Evolutionary conservation across 805 yeast species (phyloP).

Genomic region (Barnettozyma salicaria): DNA sequence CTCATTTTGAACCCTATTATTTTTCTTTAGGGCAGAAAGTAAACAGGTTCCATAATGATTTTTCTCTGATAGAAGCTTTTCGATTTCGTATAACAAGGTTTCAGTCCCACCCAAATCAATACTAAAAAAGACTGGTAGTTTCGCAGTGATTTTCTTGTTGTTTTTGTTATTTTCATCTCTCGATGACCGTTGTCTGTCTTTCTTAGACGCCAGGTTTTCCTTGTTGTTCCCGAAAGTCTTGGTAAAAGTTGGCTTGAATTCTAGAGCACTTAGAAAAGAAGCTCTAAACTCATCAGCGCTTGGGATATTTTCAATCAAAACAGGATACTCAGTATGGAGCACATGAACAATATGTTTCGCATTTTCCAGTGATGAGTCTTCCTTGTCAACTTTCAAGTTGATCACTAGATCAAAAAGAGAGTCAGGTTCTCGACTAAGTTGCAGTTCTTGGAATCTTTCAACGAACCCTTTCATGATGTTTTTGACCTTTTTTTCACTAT

Average conservation of each 20-base stretch:
- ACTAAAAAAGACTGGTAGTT: slow-evolving; percentile 42
- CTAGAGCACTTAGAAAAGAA: slow-evolving; percentile 49
- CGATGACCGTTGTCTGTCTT: no score
- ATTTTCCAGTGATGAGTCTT: slow-evolving; percentile 45
- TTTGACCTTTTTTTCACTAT: slow-evolving; percentile 44
- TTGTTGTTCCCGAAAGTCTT: slow-evolving; percentile 22
- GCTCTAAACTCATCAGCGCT: slow-evolving; percentile 33
- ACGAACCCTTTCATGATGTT: slow-evolving; percentile 73
- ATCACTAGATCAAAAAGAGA: slow-evolving; percentile 59
- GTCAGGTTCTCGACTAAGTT: slow-evolving; percentile 49
- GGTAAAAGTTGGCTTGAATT: slow-evolving; percentile 46
- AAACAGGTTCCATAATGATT: slow-evolving; percentile 1
- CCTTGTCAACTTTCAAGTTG: slow-evolving; percentile 39
- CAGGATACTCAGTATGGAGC: slow-evolving; percentile 39
- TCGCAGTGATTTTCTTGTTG: slow-evolving; percentile 11
- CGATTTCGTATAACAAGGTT: slow-evolving; percentile 11
- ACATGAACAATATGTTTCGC: slow-evolving; percentile 36
- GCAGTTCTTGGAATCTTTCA: slow-evolving; percentile 58
- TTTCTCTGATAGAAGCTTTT: slow-evolving; percentile 7
- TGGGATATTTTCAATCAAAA: slow-evolving; percentile 37
- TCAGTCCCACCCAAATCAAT: slow-evolving; percentile 29
- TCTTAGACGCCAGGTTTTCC: background rate
- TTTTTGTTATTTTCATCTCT: slow-evolving; percentile 5
- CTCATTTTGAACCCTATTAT: slow-evolving; percentile 39
- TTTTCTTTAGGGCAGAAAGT: slow-evolving; percentile 22